Evolutionary conservation across 2,329 filamentous ascomycete genomes (phyloP), one percentile per base, ranked within the genome.

Genomic region (Paraphaeosphaeria sporulosa): DNA sequence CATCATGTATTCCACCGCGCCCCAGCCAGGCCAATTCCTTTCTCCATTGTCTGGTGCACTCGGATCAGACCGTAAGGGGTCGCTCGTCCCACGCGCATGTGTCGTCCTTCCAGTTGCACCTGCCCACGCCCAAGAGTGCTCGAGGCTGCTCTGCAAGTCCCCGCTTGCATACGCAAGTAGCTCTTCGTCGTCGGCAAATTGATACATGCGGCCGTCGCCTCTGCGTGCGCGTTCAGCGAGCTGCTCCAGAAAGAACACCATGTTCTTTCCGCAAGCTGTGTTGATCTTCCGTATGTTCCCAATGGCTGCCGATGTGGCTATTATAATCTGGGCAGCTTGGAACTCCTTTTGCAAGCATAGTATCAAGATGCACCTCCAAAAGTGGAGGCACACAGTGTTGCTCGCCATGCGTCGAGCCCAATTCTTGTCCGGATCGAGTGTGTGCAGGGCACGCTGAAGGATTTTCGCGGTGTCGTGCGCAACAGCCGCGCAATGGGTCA

Each of bases 331-430:
- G 0, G 94, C 94, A 2, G 89, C 85, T 4, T 90, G 86, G 71
- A 90, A 91, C 54, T 92, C 89, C 44, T 89, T 89, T 0, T 87
- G 86, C 54, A 96, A 87, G 23, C 94, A 86, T 4, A 97, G 82
- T 58, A 97, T 88, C 0, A 98, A 84, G 1, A 91, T 85, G 71
- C 91, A 96, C 23, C 94, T 90, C 87, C 96, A 97, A 47, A 97
- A 84, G 74, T 98, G 95, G 15, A 87, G 88, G 58, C 92, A 91
- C 9, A 96, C 83, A 67, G 94, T 86, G 4, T 90, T 87, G 1
- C 90, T 92, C 3, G 92, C 88, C 12, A 89, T 87, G 36, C 88
- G 86, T 4, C 87, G 85, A 1, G 93, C 81, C 73, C 86, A 87
- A 44, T 46, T 71, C 59, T 67, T 71, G 15, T 71, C 70, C 7